These are phyloP conservation scores for Prototheca stagnorum DNA, from an alignment of 163 green algal species.

Conservation along the genomic window DNA sequence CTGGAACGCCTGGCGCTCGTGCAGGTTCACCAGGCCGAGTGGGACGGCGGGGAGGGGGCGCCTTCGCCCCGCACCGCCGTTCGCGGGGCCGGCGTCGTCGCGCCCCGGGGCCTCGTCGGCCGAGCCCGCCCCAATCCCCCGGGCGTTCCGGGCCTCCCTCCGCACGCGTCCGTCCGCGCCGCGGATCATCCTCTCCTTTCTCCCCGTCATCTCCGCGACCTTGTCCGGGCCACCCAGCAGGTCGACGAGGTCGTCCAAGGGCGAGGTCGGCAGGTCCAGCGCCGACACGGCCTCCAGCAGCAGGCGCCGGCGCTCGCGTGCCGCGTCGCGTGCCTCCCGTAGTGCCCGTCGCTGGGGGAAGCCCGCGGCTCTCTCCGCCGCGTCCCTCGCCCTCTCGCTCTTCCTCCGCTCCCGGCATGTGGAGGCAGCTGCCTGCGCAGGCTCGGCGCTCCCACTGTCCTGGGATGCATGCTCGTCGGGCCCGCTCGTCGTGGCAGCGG, in stretches of 20 bases:
- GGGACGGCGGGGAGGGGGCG: neutral
- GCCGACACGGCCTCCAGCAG: slow-evolving; percentile 7
- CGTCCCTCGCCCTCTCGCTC: no score
- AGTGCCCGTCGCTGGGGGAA: no score
- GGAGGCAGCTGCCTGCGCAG: no score
- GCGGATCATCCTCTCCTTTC: slow-evolving; percentile 49
- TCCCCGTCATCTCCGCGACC: slow-evolving; percentile 47
- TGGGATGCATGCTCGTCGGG: no score
- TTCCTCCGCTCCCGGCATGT: no score
- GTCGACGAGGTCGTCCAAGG: slow-evolving; percentile 68
- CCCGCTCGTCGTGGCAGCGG: no score
- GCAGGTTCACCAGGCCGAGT: slow-evolving; percentile 53
- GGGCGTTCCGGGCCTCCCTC: slow-evolving; percentile 12
- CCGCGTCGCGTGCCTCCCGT: neutral
- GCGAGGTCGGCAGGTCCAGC: slow-evolving; percentile 62
- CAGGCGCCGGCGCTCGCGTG: slow-evolving; percentile 1
- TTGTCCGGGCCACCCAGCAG: slow-evolving; percentile 54
- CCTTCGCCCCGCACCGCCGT: neutral
- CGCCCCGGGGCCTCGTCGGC: no score
- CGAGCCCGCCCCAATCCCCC: no score
- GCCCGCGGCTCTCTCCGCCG: no score
- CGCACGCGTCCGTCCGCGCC: no score
- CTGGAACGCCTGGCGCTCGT: slow-evolving; percentile 32
- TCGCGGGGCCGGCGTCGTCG: no score
- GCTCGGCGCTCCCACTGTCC: no score